These are phyloP conservation scores for Sporothrix luriei DNA, from an alignment of 2,329 filamentous ascomycete genomes.

Conservation along the genomic window DNA sequence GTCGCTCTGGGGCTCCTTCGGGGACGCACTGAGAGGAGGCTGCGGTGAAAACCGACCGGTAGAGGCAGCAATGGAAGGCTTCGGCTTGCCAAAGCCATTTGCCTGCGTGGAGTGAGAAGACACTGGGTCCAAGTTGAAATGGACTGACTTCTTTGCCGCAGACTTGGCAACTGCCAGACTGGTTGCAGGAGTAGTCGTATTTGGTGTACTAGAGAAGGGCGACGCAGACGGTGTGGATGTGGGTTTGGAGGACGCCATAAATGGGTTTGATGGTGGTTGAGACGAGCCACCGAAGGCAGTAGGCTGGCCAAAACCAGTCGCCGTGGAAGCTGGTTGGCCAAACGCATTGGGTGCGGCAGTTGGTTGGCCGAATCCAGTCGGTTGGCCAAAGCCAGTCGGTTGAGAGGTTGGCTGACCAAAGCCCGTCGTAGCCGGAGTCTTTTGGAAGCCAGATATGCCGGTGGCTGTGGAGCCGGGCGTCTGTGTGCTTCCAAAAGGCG, in stretches of 20 bases:
- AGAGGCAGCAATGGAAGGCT: background rate
- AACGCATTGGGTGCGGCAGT: background rate
- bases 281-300: slow-evolving; percentile 3
- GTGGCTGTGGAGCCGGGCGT: background rate
- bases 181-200: background rate
- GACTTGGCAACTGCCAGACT: slow-evolving; percentile 10
- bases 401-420: background rate
- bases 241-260: background rate
- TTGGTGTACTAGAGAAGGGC: background rate
- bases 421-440: background rate
- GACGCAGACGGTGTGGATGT: background rate
- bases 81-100: slow-evolving; percentile 11
- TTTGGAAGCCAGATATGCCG: background rate
- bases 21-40: background rate
- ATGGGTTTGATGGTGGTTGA: background rate
- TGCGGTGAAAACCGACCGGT: background rate
- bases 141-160: slow-evolving; percentile 29
- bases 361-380: background rate
- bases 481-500: slow-evolving; percentile 11
- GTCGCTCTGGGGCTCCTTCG: slow-evolving; percentile 33
- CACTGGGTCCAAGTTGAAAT: slow-evolving; percentile 26
- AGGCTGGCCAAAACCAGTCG: background rate
- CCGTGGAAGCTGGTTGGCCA: background rate
- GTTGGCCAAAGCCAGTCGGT: background rate
- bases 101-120: background rate